Conservation (phyloP, 2,329 filamentous ascomycete species). For the Alternaria triticina region DNA sequence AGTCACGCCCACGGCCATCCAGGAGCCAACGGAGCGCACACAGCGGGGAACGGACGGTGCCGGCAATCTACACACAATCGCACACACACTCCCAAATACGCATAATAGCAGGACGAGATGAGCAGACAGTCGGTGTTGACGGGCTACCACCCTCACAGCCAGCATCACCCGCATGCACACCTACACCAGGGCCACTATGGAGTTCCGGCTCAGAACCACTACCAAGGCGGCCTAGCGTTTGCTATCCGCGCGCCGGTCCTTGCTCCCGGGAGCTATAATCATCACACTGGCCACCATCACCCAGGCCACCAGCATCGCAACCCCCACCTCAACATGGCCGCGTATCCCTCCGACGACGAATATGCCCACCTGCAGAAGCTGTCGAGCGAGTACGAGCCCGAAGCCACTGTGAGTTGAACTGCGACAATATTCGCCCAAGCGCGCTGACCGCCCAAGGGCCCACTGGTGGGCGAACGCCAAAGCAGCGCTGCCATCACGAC, state of each 20-base stretch:
- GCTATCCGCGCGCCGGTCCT: constrained; percentile 47
- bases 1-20: constrained; percentile 32
- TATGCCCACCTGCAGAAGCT: constrained; percentile 67
- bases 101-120: constrained; percentile 22
- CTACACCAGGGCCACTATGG: constrained; percentile 31
- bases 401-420: constrained; percentile 58
- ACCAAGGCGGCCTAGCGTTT: constrained; percentile 42
- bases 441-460: constrained; percentile 66
- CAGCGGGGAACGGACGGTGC: constrained; percentile 14
- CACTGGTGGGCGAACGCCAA: constrained; percentile 78
- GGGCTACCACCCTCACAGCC: constrained; percentile 30
- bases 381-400: constrained; percentile 66
- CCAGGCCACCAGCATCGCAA: constrained; percentile 33
- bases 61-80: constrained; percentile 10
- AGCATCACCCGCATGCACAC: constrained; percentile 14
- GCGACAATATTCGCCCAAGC: constrained; percentile 15
- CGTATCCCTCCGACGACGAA: constrained; percentile 57
- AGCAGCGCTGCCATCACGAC: constrained; percentile 78
- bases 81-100: constrained; percentile 1
- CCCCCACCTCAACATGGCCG: constrained; percentile 46
- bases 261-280: constrained; percentile 41
- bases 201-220: constrained; percentile 30
- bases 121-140: constrained; percentile 40
- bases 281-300: constrained; percentile 43
- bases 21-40: constrained; percentile 11